Conservation (phyloP, 164 flowering plant species). For the Cinnamomum chago region DNA sequence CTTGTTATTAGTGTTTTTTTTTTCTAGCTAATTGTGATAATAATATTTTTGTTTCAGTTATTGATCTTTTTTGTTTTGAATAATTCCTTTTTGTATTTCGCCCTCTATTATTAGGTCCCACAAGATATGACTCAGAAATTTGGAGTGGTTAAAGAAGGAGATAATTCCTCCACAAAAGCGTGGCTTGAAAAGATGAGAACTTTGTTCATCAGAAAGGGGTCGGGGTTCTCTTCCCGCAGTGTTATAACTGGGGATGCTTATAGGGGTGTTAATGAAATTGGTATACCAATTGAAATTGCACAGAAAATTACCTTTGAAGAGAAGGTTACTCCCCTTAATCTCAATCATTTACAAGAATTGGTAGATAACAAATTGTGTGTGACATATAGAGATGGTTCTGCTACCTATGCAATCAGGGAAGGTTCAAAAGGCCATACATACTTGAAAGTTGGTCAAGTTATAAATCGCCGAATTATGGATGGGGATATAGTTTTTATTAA, state of each 20-base stretch:
- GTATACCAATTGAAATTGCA: conserved; percentile 81
- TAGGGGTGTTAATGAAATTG: conserved; percentile 63
- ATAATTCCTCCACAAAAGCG: conserved; percentile 57
- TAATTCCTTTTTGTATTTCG: not conserved
- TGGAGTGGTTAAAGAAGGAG: conserved; percentile 44
- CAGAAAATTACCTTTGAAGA: conserved; percentile 88
- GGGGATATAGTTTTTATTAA: conserved; percentile 91
- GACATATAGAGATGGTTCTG: conserved; percentile 60
- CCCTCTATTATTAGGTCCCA: conserved; percentile 35
- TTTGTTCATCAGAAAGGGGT: conserved; percentile 80
- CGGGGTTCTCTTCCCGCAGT: conserved; percentile 90
- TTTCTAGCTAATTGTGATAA: not conserved
- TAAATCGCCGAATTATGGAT: conserved; percentile 78
- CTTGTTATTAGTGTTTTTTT: not conserved
- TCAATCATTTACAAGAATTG: conserved; percentile 50
- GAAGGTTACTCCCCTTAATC: conserved; percentile 64
- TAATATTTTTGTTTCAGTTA: not conserved
- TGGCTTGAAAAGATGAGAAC: conserved; percentile 96
- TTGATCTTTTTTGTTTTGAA: not conserved
- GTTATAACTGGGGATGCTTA: conserved; percentile 93
- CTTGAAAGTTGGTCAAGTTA: conserved; percentile 70
- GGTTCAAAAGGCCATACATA: conserved; percentile 80
- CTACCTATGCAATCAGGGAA: conserved; percentile 69
- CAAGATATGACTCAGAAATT: conserved; percentile 43
- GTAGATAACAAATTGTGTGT: conserved; percentile 77